These are phyloP conservation scores for Colletotrichum abscissum DNA, from an alignment of 2,329 filamentous ascomycete genomes.

Conservation along the genomic window DNA sequence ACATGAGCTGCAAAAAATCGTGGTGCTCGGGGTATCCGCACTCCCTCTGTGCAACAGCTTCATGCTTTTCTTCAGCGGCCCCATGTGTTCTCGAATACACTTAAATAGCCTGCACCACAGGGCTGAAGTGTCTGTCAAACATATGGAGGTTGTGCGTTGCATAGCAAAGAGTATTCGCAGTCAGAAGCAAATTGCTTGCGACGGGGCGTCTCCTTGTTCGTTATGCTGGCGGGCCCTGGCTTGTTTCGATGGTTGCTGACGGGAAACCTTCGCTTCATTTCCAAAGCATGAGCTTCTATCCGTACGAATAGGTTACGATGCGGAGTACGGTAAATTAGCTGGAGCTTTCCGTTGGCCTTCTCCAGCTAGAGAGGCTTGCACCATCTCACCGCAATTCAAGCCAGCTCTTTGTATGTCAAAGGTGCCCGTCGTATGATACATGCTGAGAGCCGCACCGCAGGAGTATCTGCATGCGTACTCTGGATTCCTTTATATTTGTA, in stretches of 20 bases:
- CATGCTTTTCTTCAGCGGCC: background rate
- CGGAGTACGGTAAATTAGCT: conserved; percentile 10
- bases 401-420: background rate
- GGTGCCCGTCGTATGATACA: too few relatives aligned
- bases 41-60: background rate
- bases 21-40: background rate
- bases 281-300: conserved; percentile 28
- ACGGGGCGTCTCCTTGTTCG: conserved; percentile 15
- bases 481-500: background rate
- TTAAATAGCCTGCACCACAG: conserved; percentile 11
- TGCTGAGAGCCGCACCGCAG: background rate
- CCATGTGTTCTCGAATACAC: background rate
- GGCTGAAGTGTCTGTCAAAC: conserved; percentile 19
- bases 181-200: conserved; percentile 11
- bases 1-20: background rate
- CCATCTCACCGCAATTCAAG: background rate
- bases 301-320: background rate
- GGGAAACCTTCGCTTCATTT: conserved; percentile 22
- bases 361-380: background rate
- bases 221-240: conserved; percentile 24
- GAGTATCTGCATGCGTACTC: background rate
- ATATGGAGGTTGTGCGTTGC: conserved; percentile 8
- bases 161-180: conserved; percentile 1
- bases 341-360: background rate
- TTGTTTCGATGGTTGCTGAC: conserved; percentile 7